These are phyloP conservation scores for Tetrastigma voinierianum DNA, from an alignment of 164 flowering plant genomes.

Conservation along the genomic window DNA sequence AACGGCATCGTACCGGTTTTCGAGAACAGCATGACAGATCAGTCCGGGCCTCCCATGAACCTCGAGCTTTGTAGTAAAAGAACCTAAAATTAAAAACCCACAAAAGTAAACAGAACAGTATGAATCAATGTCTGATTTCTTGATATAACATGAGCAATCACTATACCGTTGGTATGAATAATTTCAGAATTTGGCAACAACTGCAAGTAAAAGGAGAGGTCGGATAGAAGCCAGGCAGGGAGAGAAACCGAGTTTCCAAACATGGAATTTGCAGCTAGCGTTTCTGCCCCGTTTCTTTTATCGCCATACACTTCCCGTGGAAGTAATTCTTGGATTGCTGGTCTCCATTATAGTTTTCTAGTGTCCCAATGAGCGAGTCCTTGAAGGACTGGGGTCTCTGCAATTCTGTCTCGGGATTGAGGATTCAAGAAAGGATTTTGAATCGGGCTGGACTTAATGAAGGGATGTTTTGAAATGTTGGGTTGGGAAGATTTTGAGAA, in stretches of 20 bases:
- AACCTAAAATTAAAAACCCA: slow-evolving; percentile 24
- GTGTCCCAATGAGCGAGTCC: slow-evolving; percentile 1
- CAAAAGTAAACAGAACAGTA: not conserved
- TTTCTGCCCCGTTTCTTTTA: not conserved
- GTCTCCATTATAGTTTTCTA: not conserved
- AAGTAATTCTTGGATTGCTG: slow-evolving; percentile 7
- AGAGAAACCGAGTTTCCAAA: slow-evolving; percentile 1
- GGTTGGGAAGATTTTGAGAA: slow-evolving; percentile 3
- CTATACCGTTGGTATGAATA: slow-evolving; percentile 46
- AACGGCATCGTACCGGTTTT: not conserved
- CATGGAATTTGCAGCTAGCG: not conserved
- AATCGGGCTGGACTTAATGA: not conserved
- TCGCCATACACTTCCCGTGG: not conserved
- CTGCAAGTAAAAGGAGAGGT: slow-evolving; percentile 27
- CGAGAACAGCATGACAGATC: slow-evolving; percentile 49
- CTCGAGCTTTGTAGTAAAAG: slow-evolving; percentile 37
- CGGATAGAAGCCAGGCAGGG: slow-evolving; percentile 13
- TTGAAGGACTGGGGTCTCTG: not conserved
- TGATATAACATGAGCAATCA: too few relatives aligned
- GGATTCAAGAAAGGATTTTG: not conserved
- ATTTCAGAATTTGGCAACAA: slow-evolving; percentile 53
- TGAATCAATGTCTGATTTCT: not conserved
- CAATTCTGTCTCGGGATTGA: not conserved
- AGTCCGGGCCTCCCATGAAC: slow-evolving; percentile 58
- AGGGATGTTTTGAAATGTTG: not conserved